These are phyloP conservation scores for Schizophyllum commune DNA, from an alignment of 1,284 basidiomycete genomes.

Conservation along the genomic window DNA sequence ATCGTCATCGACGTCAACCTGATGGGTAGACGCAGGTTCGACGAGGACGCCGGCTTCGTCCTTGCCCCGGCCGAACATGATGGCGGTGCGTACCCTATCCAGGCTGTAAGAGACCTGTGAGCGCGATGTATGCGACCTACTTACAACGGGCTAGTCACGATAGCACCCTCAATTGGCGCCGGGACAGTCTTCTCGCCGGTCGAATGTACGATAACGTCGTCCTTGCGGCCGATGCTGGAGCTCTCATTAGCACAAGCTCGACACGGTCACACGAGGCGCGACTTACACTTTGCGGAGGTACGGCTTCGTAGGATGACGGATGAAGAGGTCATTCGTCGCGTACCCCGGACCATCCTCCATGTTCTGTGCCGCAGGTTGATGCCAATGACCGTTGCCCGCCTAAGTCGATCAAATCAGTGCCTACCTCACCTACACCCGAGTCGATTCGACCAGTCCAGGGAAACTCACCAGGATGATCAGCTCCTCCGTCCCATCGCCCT, in stretches of 20 bases:
- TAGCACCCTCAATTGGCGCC: slow-evolving; percentile 1
- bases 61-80: slow-evolving; percentile 34
- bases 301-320: slow-evolving; percentile 12
- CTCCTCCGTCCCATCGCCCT: slow-evolving; percentile 33
- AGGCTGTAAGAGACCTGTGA: too few species aligned
- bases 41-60: slow-evolving; percentile 33
- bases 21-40: slow-evolving; percentile 20
- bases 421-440: too few species aligned
- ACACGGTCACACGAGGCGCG: not conserved
- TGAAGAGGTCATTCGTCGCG: slow-evolving; percentile 12
- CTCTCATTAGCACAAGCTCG: not conserved
- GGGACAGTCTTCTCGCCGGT: slow-evolving; percentile 9
- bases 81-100: slow-evolving; percentile 22
- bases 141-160: not conserved
- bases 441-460: too few species aligned
- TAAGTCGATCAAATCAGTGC: too few species aligned
- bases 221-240: slow-evolving; percentile 4
- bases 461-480: slow-evolving; percentile 28
- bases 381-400: not conserved
- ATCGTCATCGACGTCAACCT: slow-evolving; percentile 21
- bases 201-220: slow-evolving; percentile 5
- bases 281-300: slow-evolving; percentile 12
- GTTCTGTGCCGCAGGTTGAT: slow-evolving; percentile 10
- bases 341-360: slow-evolving; percentile 12
- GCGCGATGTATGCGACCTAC: too few species aligned